phyloP scores from a whole-genome alignment of 495 filamentous ascomycete genomes.

The Talaromyces stipitatus region DNA sequence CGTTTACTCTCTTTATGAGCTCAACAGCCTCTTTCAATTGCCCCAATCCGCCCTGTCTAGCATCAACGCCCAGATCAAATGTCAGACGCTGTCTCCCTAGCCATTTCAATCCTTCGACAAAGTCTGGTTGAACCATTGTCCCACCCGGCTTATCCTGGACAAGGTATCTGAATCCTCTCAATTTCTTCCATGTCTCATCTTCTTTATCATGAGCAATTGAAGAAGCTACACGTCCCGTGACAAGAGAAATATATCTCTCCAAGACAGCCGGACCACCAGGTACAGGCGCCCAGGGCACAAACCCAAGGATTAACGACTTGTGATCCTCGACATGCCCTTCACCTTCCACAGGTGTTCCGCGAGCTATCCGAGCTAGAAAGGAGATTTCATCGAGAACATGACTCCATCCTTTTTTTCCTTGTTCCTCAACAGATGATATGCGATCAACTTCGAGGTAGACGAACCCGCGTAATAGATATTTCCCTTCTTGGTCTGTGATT shows the following conservation, averaged over 20 bases:
- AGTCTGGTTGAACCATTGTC: conserved; percentile 49
- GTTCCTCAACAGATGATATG: conserved; percentile 43
- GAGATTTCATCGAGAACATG: conserved; percentile 65
- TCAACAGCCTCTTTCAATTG: conserved; percentile 66
- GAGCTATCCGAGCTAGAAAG: conserved; percentile 55
- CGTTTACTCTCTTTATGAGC: conserved; percentile 60
- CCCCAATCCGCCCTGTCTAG: conserved; percentile 54
- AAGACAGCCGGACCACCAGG: conserved; percentile 44
- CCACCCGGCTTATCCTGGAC: conserved; percentile 67
- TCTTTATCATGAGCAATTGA: neutral
- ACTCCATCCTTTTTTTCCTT: conserved; percentile 32
- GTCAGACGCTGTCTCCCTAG: conserved; percentile 52
- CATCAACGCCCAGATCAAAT: conserved; percentile 82
- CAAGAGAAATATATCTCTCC: conserved; percentile 42
- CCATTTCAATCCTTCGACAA: conserved; percentile 63
- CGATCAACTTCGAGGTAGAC: conserved; percentile 80
- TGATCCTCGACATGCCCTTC: conserved; percentile 53
- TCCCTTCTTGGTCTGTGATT: neutral
- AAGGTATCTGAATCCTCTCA: conserved; percentile 71
- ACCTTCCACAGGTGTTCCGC: conserved; percentile 44
- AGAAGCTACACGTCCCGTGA: conserved; percentile 18
- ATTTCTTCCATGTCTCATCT: conserved; percentile 38
- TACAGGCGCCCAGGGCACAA: conserved; percentile 79
- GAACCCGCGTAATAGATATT: conserved; percentile 50
- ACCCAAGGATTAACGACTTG: conserved; percentile 47